phyloP scores from a whole-genome alignment of 2,329 filamentous ascomycete genomes.

The Ophiostoma sp. region DNA sequence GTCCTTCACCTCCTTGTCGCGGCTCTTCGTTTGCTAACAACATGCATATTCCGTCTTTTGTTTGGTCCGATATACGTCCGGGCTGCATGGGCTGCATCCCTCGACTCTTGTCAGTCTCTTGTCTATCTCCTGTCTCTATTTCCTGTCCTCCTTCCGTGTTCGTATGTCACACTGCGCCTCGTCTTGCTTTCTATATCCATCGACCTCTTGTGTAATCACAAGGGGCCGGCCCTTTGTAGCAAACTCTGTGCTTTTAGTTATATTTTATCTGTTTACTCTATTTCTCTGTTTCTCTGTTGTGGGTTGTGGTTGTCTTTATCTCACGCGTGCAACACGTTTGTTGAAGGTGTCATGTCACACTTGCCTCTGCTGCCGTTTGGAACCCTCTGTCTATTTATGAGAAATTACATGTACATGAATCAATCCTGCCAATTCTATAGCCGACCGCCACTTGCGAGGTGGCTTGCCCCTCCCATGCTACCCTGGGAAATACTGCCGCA shows the following conservation, averaged over 20 bases:
- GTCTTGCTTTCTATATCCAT: slow-evolving; percentile 10
- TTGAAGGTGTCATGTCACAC: background rate
- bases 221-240: background rate
- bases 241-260: background rate
- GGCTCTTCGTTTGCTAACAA: background rate
- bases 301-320: background rate
- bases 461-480: slow-evolving; percentile 14
- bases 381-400: background rate
- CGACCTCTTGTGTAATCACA: background rate
- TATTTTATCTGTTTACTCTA: background rate
- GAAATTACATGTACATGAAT: background rate
- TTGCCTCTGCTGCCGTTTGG: background rate
- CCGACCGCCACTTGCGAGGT: slow-evolving; percentile 16
- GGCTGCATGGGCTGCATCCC: background rate
- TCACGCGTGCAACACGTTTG: background rate
- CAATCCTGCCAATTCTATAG: background rate
- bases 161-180: slow-evolving; percentile 16
- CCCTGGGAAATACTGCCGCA: slow-evolving; percentile 6
- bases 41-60: background rate
- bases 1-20: background rate
- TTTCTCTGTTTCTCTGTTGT: background rate
- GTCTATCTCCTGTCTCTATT: background rate
- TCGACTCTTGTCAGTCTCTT: background rate
- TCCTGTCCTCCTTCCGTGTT: slow-evolving; percentile 5
- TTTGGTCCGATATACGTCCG: background rate